phyloP scores from a whole-genome alignment of 2,329 filamentous ascomycete genomes.

The Byssothecium circinans region DNA sequence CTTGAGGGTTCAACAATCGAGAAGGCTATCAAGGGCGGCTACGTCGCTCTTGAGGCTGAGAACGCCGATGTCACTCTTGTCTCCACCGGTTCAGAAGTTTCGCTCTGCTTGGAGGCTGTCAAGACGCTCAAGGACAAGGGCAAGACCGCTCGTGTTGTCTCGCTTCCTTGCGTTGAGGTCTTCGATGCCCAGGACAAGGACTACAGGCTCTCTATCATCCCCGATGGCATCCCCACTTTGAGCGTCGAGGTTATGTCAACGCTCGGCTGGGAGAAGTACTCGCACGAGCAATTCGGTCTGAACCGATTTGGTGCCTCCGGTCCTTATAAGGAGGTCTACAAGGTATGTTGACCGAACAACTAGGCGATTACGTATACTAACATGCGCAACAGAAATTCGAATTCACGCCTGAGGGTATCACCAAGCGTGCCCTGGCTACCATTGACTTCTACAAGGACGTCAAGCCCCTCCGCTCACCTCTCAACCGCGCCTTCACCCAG shows the following conservation, averaged over 20 bases:
- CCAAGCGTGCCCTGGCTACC: slow-evolving; percentile 90
- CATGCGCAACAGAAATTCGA: slow-evolving; percentile 83
- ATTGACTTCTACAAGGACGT: slow-evolving; percentile 97
- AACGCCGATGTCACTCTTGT: slow-evolving; percentile 86
- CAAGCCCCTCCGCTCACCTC: slow-evolving; percentile 81
- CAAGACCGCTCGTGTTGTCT: slow-evolving; percentile 88
- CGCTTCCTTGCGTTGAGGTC: slow-evolving; percentile 94
- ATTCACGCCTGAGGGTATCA: slow-evolving; percentile 94
- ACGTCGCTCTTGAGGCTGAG: slow-evolving; percentile 82
- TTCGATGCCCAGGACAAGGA: slow-evolving; percentile 94
- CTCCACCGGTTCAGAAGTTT: slow-evolving; percentile 94
- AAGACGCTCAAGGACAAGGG: slow-evolving; percentile 87
- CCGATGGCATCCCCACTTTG: slow-evolving; percentile 89
- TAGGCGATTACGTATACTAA: slow-evolving; percentile 44
- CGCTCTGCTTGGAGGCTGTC: slow-evolving; percentile 88
- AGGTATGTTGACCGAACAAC: slow-evolving; percentile 51
- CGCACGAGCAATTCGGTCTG: slow-evolving; percentile 98
- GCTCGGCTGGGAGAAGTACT: slow-evolving; percentile 98
- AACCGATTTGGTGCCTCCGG: slow-evolving; percentile 98
- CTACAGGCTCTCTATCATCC: slow-evolving; percentile 89
- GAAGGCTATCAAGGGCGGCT: slow-evolving; percentile 90
- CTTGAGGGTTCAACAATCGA: slow-evolving; percentile 92
- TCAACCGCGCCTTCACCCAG: slow-evolving; percentile 98
- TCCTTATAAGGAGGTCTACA: slow-evolving; percentile 97
- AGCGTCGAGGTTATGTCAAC: slow-evolving; percentile 97